Base-by-base conservation (phyloP, 495 filamentous ascomycete species). In the Aspergillus taichungensis region DNA sequence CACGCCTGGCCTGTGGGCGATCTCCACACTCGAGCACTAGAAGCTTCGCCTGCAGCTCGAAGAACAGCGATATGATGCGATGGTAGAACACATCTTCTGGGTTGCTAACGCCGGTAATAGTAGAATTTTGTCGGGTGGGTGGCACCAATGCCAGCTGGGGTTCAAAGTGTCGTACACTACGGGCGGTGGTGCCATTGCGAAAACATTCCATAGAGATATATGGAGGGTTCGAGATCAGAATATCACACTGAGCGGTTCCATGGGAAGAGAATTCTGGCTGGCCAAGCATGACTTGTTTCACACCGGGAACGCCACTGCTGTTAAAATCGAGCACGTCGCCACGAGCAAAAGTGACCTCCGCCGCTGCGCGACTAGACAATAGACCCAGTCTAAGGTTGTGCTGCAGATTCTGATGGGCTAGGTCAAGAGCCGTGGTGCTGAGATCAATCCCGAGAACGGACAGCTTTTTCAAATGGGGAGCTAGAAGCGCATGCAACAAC, bases 221-320 rank as follows among this genome's bases (percentile, higher is more conserved):
- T 0, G 92, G 92, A 8, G 92, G 92, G 62, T 98, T 98, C 5
- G 84, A 79, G 30, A 88, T 77, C 0, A 98, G 59, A n/a, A 98
- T 56, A 50, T 94, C 85, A 45, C 74, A 79, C 18, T 34, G 42
- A 13, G 40, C 3, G 8, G 40, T 11, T 6, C 40, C 32, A 41
- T 34, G 29, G 30, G 27, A 13, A 39, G 36, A 36, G 18, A 53
- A 41, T 5, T 33, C 18, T 1, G 30, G 10, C 2, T 29, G 37
- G 5, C 36, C 27, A 6, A 30, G 40, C 5, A 62, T 37, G 8
- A 57, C 27, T 6, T 45, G 43, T 33, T 56, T 35, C 34, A 60
- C 30, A 8, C 28, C 13, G 7, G 51, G 49, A 10, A 47, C n/a
- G 9, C 14, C 36, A 12, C 9, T 29, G 28, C 50, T 43, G 46